Base-by-base conservation (phyloP, 208 protist species). In the Spironucleus salmonicida region DNA sequence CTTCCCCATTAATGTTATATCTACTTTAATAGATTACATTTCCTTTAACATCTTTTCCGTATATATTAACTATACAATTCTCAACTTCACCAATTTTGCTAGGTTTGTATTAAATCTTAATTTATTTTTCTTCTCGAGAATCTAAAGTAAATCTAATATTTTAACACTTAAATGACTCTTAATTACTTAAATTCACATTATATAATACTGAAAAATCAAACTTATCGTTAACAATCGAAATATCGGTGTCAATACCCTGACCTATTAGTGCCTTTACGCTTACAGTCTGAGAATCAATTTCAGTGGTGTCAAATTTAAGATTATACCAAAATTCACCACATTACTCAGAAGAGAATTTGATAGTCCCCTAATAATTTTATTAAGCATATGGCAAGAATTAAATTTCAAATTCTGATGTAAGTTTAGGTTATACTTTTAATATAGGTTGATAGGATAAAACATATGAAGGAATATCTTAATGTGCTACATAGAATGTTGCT, bases 251-350 rank as follows among this genome's bases (percentile, higher is more conserved):
- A 53, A 53, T 19, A 53, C 45, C 45, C 19, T 4, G 19, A 53
- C 45, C 45, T 53, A 53, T 53, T 53, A 19, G 45, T 23, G 45
- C 45, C 19, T 53, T 19, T 23, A 53, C 11, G 11, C 19, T 23
- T 53, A 53, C 19, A 53, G 45, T 23, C 19, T 71, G 9, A 9
- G 38, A 7, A 27, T n/a, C n/a, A 11, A 71, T 9, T 49, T 71
- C 64, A 35, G 13, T n/a, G n/a, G 32, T 45, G 15, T 9, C 9
- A 35, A 71, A 9, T 11, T 9, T 38, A 23, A 71, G 40, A 19
- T 71, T 4, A 49, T 71, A 71, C 64, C 64, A 71, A n/a, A 45
- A 71, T 35, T 71, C 64, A n/a, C 64, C 64, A 9, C 13, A 15
- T 19, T 45, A 19, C 34, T 42, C 9, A 40, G 64, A 71, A n/a